phyloP scores from a whole-genome alignment of 1,139 yeast species.

The Debaryomycetaceae sp. region DNA sequence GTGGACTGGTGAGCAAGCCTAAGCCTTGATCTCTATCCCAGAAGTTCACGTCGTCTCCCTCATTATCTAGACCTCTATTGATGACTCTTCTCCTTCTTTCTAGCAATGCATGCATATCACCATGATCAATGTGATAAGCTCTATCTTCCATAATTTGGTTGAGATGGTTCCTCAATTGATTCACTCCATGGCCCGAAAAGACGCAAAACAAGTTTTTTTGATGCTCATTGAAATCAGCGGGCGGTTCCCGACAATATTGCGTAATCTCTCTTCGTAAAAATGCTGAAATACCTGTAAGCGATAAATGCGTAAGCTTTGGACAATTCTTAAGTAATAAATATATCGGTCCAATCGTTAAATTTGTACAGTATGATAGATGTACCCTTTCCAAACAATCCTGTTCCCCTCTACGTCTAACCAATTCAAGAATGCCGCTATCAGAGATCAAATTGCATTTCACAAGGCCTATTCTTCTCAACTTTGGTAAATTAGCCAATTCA shows the following conservation, averaged over 20 bases:
- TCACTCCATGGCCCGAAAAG: constrained; percentile 88
- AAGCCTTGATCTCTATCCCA: constrained; percentile 38
- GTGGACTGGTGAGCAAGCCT: constrained; percentile 22
- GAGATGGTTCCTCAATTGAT: constrained; percentile 61
- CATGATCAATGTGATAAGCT: constrained; percentile 38
- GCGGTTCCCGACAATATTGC: constrained; percentile 90
- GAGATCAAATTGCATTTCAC: constrained; percentile 90
- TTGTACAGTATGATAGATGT: constrained; percentile 87
- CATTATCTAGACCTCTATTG: constrained; percentile 18
- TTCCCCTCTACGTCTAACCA: constrained; percentile 70
- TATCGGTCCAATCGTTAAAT: constrained; percentile 69
- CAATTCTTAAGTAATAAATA: constrained; percentile 74
- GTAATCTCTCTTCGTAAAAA: constrained; percentile 84
- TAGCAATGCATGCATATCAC: constrained; percentile 32
- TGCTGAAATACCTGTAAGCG: constrained; percentile 85
- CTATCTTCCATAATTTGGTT: constrained; percentile 44
- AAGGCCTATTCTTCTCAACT: constrained; percentile 84
- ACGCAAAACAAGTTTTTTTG: constrained; percentile 90
- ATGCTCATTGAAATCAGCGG: constrained; percentile 84
- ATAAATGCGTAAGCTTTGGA: constrained; percentile 82
- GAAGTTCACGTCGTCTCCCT: constrained; percentile 24
- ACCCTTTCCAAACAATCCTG: constrained; percentile 83
- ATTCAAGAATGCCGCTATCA: constrained; percentile 77
- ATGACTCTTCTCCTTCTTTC: constrained; percentile 29
- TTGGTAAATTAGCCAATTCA: constrained; percentile 74